Percentiles rank a stretch among this genome's conserved stretches.
These are phyloP conservation scores for Epichloe sylvatica DNA, from an alignment of 2,329 filamentous ascomycete species.

Conservation along the genomic window DNA sequence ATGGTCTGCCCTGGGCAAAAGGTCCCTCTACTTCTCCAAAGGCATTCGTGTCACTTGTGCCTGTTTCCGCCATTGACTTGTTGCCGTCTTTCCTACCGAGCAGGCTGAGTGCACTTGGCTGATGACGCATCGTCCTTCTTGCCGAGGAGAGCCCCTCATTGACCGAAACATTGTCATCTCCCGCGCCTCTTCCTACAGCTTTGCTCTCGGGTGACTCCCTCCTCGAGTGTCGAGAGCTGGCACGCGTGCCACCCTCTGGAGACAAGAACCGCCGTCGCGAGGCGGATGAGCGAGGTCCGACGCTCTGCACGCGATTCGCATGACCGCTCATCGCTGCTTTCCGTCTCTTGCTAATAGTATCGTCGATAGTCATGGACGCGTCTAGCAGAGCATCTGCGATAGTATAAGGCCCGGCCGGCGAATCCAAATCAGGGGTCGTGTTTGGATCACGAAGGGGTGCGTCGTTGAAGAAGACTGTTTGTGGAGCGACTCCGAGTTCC, in stretches of 20 bases:
- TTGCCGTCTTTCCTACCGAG: constrained; percentile 45
- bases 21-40: constrained; percentile 47
- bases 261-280: constrained; percentile 18
- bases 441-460: constrained; percentile 37
- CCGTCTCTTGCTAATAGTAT: constrained; percentile 41
- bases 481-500: constrained; percentile 61
- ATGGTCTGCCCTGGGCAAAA: constrained; percentile 26
- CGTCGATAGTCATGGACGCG: constrained; percentile 77
- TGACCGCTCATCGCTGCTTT: constrained; percentile 38
- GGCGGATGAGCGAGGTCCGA: constrained; percentile 16
- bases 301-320: constrained; percentile 27
- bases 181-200: constrained; percentile 7
- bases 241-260: constrained; percentile 16
- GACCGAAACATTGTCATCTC: constrained; percentile 22
- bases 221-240: constrained; percentile 25
- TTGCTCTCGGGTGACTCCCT: constrained; percentile 21
- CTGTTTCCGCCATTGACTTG: constrained; percentile 44
- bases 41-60: constrained; percentile 44
- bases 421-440: constrained; percentile 17
- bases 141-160: constrained; percentile 29
- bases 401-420: constrained; percentile 44
- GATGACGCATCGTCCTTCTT: constrained; percentile 37
- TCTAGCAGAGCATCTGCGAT: constrained; percentile 85
- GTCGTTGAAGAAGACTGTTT: constrained; percentile 88
- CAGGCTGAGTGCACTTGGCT: constrained; percentile 45